phyloP scores from a whole-genome alignment of 2,329 filamentous ascomycete species.

The Knoxdaviesia capensis region DNA sequence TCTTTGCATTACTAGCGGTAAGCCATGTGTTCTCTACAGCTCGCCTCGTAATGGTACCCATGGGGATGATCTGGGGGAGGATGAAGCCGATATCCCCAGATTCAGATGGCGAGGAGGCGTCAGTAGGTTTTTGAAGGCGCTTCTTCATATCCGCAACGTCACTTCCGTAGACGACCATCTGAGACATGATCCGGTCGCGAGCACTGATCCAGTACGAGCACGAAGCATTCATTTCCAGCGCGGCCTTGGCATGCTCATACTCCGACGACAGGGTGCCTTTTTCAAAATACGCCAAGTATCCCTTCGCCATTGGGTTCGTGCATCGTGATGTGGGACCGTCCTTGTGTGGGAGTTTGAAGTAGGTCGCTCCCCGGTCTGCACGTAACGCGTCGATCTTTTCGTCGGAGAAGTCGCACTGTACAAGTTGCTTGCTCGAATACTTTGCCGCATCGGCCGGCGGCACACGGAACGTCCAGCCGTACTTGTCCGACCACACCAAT shows the following conservation, averaged over 20 bases:
- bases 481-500: conserved; percentile 77
- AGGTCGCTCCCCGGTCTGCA: conserved; percentile 44
- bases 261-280: conserved; percentile 73
- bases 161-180: conserved; percentile 77
- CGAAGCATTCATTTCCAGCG: conserved; percentile 93
- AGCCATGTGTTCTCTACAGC: conserved; percentile 98
- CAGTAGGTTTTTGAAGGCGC: conserved; percentile 3
- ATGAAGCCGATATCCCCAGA: conserved; percentile 46
- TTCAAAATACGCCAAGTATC: conserved; percentile 81
- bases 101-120: too few species aligned
- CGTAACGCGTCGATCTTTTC: conserved; percentile 46
- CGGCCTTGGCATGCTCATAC: conserved; percentile 79
- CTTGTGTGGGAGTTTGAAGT: conserved; percentile 93
- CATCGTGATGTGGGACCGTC: conserved; percentile 77
- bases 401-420: conserved; percentile 54
- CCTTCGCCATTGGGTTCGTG: conserved; percentile 73
- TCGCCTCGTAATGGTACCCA: conserved; percentile 90
- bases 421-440: conserved; percentile 53
- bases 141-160: conserved; percentile 19
- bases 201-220: conserved; percentile 99
- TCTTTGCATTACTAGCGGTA: conserved; percentile 91
- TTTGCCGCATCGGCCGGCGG: conserved; percentile 35
- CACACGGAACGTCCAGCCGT: conserved; percentile 85
- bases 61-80: conserved; percentile 85
- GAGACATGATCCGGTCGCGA: conserved; percentile 77